Percentiles rank a stretch among this genome's conserved stretches.
phyloP scores from a whole-genome alignment of 306 rosid species.

The Quercus dentata region DNA sequence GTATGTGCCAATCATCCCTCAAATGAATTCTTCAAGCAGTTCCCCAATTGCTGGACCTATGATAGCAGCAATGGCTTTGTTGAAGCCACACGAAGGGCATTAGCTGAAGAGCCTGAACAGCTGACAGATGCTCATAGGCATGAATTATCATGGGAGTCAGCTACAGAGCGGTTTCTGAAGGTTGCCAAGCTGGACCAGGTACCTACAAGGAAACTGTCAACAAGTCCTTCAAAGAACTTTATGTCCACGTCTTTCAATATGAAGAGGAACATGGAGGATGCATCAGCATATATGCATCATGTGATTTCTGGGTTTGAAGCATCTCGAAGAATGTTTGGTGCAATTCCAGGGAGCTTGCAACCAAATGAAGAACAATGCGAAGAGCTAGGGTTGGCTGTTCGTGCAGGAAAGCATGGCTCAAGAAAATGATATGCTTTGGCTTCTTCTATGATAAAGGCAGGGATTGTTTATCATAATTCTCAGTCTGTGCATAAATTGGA shows the following conservation, averaged over 20 bases:
- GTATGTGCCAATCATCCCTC: constrained; percentile 87
- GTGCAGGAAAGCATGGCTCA: constrained; percentile 30
- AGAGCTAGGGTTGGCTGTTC: constrained; percentile 62
- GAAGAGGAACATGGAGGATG: constrained; percentile 45
- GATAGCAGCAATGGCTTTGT: constrained; percentile 52
- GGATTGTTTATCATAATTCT: background rate
- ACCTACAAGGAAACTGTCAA: constrained; percentile 18
- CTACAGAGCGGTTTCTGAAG: constrained; percentile 74
- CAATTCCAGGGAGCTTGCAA: constrained; percentile 73
- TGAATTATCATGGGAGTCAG: constrained; percentile 86
- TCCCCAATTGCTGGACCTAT: constrained; percentile 74
- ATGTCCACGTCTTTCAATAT: constrained; percentile 49
- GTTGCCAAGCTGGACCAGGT: constrained; percentile 52
- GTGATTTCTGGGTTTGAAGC: constrained; percentile 70
- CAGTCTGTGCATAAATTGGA: background rate
- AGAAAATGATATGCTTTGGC: constrained; percentile 17
- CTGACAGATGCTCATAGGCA: constrained; percentile 59
- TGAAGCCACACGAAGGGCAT: constrained; percentile 50
- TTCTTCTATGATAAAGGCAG: background rate
- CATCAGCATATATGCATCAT: constrained; percentile 70
- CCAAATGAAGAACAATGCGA: constrained; percentile 75
- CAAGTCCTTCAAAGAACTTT: constrained; percentile 36
- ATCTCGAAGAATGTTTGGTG: constrained; percentile 79
- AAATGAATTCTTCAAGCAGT: constrained; percentile 94
- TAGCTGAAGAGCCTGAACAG: constrained; percentile 60